Base-by-base conservation (phyloP, 2,329 filamentous ascomycete genomes). In the Penicillium sp. region DNA sequence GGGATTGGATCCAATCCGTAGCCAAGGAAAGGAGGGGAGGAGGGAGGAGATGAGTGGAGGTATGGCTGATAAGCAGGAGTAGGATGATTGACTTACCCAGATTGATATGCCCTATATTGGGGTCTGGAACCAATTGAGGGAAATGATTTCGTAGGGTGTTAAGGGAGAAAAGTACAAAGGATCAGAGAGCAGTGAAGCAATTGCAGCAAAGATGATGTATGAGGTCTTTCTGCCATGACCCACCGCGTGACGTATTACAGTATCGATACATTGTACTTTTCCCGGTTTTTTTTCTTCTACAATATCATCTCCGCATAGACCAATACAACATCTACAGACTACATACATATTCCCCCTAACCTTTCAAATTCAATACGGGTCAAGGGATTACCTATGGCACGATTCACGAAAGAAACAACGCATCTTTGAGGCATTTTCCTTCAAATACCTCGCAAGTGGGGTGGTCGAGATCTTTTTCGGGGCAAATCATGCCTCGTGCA, bases 211-310 rank as follows among this genome's bases (percentile, higher is more conserved):
- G 52, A 65, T 66, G 63, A 66, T 66, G 63, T 64, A 66, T 63
- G 62, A 57, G 31, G 54, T 52, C 52, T 57, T 65, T 57, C 58
- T 66, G 59, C 62, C 64, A 62, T 50, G 60, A 57, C 58, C 64
- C 63, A 66, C 63, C 51, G 55, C 58, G 62, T 67, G 64, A 68
- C 65, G 61, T 59, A 40, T 50, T 54, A 62, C 60, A 3, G 58
- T 63, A 56, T 20, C 18, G 18, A 20, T 49, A 24, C 55, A 62
- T n/a, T n/a, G n/a, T 54, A 61, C 55, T 39, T 13, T 40, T 37
- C 22, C 35, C 20, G 20, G 35, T 11, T 37, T 37, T 8, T 14
- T n/a, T 6, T 6, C 4, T 16, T 20, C 18, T 20, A 20, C 18
- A n/a, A n/a, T n/a, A n/a, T n/a, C n/a, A n/a, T n/a, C n/a, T n/a